Conservation (phyloP, 345 rosid genomes). For the Erucastrum elatum region DNA sequence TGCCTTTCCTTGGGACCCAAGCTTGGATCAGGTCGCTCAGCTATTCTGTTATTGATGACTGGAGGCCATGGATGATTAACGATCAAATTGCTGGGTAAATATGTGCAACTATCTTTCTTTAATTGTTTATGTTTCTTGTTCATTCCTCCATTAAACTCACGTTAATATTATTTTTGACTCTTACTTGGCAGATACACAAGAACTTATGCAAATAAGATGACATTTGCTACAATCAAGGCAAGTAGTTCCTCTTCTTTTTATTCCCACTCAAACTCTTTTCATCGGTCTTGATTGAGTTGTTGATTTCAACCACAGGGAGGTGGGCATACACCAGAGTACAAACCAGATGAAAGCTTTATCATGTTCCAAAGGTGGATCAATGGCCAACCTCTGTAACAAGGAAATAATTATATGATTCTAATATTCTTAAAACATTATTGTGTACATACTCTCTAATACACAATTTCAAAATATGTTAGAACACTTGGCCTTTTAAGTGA, state of each 20-base stretch:
- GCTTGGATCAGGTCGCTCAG: conserved; percentile 61
- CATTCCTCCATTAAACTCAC: not conserved
- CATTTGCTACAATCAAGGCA: conserved; percentile 69
- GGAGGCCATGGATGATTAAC: conserved; percentile 56
- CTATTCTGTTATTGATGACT: conserved; percentile 56
- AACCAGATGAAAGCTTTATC: conserved; percentile 46
- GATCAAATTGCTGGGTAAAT: conserved; percentile 59
- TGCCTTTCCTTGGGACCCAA: conserved; percentile 59
- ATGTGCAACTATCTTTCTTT: not conserved
- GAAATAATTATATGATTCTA: not conserved
- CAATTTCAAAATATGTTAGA: not conserved
- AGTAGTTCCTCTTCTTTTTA: not conserved
- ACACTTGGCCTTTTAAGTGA: not conserved
- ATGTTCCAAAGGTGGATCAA: conserved; percentile 46
- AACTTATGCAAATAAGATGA: conserved; percentile 60
- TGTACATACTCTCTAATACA: not conserved
- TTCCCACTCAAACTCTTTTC: not conserved
- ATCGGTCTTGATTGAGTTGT: not conserved
- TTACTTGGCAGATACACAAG: conserved; percentile 52
- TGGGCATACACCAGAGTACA: conserved; percentile 59
- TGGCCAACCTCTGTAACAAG: conserved; percentile 20
- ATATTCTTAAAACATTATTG: not conserved
- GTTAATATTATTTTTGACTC: not conserved
- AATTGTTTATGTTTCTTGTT: not conserved
- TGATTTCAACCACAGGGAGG: conserved; percentile 50